phyloP scores from a whole-genome alignment of 345 rosid species.

The Euphorbia lathyris region DNA sequence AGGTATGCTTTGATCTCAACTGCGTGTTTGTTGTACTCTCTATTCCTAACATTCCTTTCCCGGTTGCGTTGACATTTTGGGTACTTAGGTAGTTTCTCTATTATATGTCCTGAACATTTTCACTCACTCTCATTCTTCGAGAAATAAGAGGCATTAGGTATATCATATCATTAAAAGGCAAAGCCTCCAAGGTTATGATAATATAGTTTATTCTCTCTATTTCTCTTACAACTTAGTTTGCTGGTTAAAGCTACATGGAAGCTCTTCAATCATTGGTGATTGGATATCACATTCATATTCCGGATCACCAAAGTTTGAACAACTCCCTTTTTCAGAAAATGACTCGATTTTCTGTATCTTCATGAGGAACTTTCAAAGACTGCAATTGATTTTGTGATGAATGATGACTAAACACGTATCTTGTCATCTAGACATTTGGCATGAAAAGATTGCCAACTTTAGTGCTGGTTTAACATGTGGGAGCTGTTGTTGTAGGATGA shows the following conservation, averaged over 20 bases:
- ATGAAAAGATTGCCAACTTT: too few relatives aligned
- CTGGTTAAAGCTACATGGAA: background rate
- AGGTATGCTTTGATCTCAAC: slow-evolving; percentile 43
- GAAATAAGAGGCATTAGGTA: too few relatives aligned
- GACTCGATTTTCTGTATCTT: background rate
- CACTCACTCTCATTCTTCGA: too few relatives aligned
- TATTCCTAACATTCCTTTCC: background rate
- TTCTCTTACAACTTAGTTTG: background rate
- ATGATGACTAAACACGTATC: too few relatives aligned
- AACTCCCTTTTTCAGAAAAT: background rate
- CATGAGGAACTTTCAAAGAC: too few relatives aligned
- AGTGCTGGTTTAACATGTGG: background rate
- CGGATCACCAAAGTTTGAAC: background rate
- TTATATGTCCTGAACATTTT: too few relatives aligned
- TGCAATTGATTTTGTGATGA: too few relatives aligned
- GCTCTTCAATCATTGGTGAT: background rate
- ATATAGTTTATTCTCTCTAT: background rate
- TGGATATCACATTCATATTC: background rate
- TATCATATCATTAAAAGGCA: too few relatives aligned
- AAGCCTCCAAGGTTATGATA: too few relatives aligned
- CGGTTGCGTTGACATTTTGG: too few relatives aligned
- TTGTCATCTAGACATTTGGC: too few relatives aligned
- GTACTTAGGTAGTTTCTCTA: too few relatives aligned
- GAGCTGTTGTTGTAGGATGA: slow-evolving; percentile 1
- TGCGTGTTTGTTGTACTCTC: slow-evolving; percentile 2